phyloP scores from a whole-genome alignment of 345 rosid genomes.

The Eucalyptus cloeziana region DNA sequence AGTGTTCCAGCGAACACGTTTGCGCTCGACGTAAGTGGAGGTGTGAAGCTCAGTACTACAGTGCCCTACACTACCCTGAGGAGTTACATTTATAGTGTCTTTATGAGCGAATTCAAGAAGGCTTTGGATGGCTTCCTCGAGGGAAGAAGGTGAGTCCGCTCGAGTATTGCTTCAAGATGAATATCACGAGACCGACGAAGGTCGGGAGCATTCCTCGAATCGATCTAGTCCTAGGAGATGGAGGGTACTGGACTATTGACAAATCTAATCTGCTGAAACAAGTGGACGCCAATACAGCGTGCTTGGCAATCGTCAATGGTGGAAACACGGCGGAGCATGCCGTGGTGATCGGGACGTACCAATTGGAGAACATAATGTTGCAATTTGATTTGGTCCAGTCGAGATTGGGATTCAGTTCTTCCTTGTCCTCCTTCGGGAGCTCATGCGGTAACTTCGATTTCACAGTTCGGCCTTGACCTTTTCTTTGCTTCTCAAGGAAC shows the following conservation, averaged over 20 bases:
- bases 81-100: not conserved
- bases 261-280: not conserved
- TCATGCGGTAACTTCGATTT: not conserved
- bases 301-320: not conserved
- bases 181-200: not conserved
- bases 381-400: slow-evolving; percentile 12
- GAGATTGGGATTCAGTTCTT: slow-evolving; percentile 19
- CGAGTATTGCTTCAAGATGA: not conserved
- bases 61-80: not conserved
- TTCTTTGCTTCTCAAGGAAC: not conserved
- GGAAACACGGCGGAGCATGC: not conserved
- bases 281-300: not conserved
- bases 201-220: not conserved
- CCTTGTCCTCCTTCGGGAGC: not conserved
- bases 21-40: not conserved
- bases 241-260: not conserved
- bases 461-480: not conserved
- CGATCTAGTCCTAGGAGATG: not conserved
- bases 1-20: not conserved
- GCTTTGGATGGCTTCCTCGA: not conserved
- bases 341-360: slow-evolving; percentile 17
- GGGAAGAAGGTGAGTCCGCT: not conserved
- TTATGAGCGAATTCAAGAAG: not conserved
- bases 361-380: slow-evolving; percentile 17
- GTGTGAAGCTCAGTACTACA: not conserved